Base-by-base conservation (phyloP, 805 yeast genomes). In the Metschnikowia gelsemii region DNA sequence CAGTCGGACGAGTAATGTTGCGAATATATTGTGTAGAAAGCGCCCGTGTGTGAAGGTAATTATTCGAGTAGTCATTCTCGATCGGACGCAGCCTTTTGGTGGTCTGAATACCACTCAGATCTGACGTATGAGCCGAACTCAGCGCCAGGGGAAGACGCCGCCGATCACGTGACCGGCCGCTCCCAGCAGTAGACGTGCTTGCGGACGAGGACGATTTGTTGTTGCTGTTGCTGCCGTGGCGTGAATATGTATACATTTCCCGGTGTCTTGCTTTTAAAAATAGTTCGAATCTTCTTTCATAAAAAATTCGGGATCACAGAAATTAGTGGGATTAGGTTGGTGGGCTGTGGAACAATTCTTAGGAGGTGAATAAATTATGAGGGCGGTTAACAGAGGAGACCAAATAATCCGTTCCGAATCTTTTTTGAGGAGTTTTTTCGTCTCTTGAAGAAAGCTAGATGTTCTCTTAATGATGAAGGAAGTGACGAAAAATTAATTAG, bases 61-160 rank as follows among this genome's bases (percentile, higher is more conserved):
- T 68, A 50, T 84, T 80, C 2, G 89, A 72, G 55, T 82, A 87
- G 59, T 89, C 95, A 55, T 87, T 87, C 28, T 80, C 83, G 42
- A 44, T 33, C 2, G 46, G 46, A n/a, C 47, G 32, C 21, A 30
- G 51, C 11, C 46, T 27, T 22, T 38, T 44, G 6, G 46, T 19
- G n/a, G 31, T 27, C 23, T 27, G 40, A 3, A n/a, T 24, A 16
- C 19, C 22, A 20, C 38, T 20, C 33, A 24, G 27, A 2, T 46
- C 49, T 7, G 46, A 28, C 2, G 44, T 14, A 19, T 42, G 43
- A 6, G 42, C 33, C 1, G 42, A 32, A 17, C 42, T 26, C 35
- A 21, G 46, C 19, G 42, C 30, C 38, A 38, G 42, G 4, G 47
- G 29, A 30, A 35, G 22, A 6, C 45, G 20, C 16, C 47, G 38